Conservation (phyloP, 441 rosid genomes). For the Croton setiger region DNA sequence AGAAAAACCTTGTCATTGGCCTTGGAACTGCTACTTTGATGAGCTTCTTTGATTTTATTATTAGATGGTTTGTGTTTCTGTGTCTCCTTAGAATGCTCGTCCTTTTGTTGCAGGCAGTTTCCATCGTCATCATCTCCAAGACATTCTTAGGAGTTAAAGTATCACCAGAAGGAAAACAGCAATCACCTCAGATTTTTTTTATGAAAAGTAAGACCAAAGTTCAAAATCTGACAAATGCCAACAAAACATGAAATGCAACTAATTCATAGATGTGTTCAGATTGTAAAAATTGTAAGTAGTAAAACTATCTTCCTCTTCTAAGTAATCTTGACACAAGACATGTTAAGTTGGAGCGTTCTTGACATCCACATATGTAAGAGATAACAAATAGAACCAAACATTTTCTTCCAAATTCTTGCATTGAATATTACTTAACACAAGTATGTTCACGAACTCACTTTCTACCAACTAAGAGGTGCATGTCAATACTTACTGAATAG, state of each 20-base stretch:
- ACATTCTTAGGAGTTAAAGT: conserved; percentile 13
- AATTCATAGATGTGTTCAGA: neutral
- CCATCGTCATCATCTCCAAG: conserved; percentile 35
- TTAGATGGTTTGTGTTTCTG: conserved; percentile 28
- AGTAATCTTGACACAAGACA: neutral
- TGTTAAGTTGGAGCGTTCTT: neutral
- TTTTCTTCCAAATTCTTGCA: conserved; percentile 1
- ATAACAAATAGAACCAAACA: too few species aligned
- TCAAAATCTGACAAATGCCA: neutral
- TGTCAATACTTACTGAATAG: neutral
- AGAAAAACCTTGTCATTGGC: conserved; percentile 53
- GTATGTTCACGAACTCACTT: neutral
- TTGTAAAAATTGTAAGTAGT: neutral
- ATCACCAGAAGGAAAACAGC: neutral
- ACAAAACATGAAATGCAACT: neutral
- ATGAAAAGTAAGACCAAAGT: conserved; percentile 17
- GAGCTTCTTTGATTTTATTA: conserved; percentile 27
- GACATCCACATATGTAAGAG: neutral
- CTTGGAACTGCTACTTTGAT: conserved; percentile 30
- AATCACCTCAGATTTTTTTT: conserved; percentile 4
- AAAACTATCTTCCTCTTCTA: neutral
- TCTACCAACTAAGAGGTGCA: neutral
- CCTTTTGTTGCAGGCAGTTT: conserved; percentile 32
- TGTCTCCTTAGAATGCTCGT: conserved; percentile 32
- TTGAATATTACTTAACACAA: neutral